Percentiles rank a stretch among this genome's conserved stretches.
phyloP scores from a whole-genome alignment of 192 early-diverging fungal genomes.

The Gonapodya prolifera region DNA sequence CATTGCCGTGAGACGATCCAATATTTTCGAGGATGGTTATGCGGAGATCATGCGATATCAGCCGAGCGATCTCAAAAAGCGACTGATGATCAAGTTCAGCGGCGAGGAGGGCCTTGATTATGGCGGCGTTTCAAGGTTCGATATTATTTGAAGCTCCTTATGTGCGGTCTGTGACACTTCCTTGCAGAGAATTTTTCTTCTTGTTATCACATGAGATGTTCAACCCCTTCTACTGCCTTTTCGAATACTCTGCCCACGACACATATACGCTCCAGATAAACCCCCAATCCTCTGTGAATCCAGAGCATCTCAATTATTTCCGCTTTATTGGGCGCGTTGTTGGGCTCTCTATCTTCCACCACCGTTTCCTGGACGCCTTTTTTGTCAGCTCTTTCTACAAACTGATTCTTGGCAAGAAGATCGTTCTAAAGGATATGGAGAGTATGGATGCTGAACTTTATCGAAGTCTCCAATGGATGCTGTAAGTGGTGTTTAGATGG shows the following conservation, averaged over 20 bases:
- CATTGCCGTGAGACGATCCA: conserved; percentile 75
- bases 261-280: conserved; percentile 98
- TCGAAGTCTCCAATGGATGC: conserved; percentile 84
- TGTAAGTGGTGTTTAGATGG: conserved; percentile 31
- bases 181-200: conserved; percentile 85
- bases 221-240: conserved; percentile 90
- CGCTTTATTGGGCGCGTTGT: conserved; percentile 95
- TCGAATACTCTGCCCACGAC: conserved; percentile 96
- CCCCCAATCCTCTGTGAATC: conserved; percentile 86
- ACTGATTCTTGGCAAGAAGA: conserved; percentile 83
- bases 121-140: conserved; percentile 78
- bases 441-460: conserved; percentile 86
- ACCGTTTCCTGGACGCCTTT: conserved; percentile 90
- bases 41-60: conserved; percentile 89
- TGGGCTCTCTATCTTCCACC: conserved; percentile 94
- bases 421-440: conserved; percentile 82
- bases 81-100: conserved; percentile 97
- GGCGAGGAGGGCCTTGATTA: conserved; percentile 98
- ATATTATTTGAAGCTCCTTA: neutral
- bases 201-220: conserved; percentile 97
- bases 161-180: neutral
- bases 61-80: conserved; percentile 83
- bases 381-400: conserved; percentile 96
- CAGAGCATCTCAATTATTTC: conserved; percentile 97
- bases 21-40: conserved; percentile 93